phyloP scores from a whole-genome alignment of 805 yeast genomes.

The Candida sphagnicola region DNA sequence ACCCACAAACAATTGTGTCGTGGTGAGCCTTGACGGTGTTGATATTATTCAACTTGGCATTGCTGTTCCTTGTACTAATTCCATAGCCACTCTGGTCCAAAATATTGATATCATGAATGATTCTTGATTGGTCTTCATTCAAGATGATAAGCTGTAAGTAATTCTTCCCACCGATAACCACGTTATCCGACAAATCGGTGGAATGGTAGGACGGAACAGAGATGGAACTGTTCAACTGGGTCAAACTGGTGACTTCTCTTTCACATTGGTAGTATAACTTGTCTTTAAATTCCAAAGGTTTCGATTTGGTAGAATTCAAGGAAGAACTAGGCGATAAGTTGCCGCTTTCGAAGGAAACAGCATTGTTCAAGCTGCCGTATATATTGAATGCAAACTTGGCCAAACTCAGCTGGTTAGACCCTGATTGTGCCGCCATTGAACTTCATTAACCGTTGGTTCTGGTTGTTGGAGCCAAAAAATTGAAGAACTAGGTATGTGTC shows the following conservation, averaged over 20 bases:
- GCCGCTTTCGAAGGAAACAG: slow-evolving; percentile 7
- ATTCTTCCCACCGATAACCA: slow-evolving; percentile 40
- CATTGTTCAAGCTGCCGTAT: slow-evolving; percentile 37
- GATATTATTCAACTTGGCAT: slow-evolving; percentile 25
- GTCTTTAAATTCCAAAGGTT: slow-evolving; percentile 5
- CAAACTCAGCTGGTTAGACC: slow-evolving; percentile 16
- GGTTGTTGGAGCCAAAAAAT: too few relatives aligned
- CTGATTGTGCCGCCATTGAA: neutral
- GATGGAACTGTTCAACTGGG: slow-evolving; percentile 15
- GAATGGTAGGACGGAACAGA: slow-evolving; percentile 4
- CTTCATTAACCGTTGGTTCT: too few relatives aligned
- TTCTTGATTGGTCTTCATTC: slow-evolving; percentile 25
- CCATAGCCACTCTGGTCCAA: slow-evolving; percentile 19
- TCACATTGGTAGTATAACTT: slow-evolving; percentile 22
- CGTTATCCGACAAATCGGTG: slow-evolving; percentile 22
- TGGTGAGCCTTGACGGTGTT: slow-evolving; percentile 34
- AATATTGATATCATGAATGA: slow-evolving; percentile 32
- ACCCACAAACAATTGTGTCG: slow-evolving; percentile 37
- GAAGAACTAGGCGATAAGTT: slow-evolving; percentile 15
- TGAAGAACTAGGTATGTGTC: neutral
- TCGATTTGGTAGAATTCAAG: slow-evolving; percentile 7
- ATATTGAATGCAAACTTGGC: slow-evolving; percentile 60
- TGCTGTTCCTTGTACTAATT: neutral
- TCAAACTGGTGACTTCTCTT: slow-evolving; percentile 20
- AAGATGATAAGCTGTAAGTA: slow-evolving; percentile 32